Base-by-base conservation (phyloP, 2,329 filamentous ascomycete species). In the Colletotrichum truncatum region DNA sequence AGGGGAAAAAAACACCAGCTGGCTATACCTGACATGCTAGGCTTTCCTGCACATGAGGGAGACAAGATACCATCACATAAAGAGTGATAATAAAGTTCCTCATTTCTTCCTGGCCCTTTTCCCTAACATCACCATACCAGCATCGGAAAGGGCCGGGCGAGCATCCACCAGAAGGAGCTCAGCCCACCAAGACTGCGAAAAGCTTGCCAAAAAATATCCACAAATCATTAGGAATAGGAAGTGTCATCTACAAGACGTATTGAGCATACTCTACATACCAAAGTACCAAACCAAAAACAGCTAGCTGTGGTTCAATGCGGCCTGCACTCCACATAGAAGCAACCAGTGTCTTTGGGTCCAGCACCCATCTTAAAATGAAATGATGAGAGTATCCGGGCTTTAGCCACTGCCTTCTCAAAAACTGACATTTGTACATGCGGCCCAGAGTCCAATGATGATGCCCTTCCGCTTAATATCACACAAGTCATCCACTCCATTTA, bases 291-390 rank as follows among this genome's bases (percentile, higher is more conserved):
- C 28, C 26, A 14, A 21, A 9, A 14, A 26, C 28, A 21, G 25
- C 49, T 21, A 14, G 28, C 28, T 14, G 12, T 21, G 9, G 6
- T 49, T 11, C 36, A 14, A 49, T 53, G 12, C 59, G 46, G 53
- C 64, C 64, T 66, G 64, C 64, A 66, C 64, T 66, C 53, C 64
- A 52, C 64, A 3, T 41, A 39, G 30, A 52, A 45, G 11, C 11
- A 30, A 7, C 41, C 34, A 30, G 34, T 36, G 43, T 25, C 36
- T 18, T n/a, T 16, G 34, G 49, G 49, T 38, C 45, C 14, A 54
- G 28, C 45, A 9, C 39, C 57, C n/a, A 45, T 51, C 34, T n/a
- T 26, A 43, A n/a, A 34, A 38, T 18, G 25, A 45, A 38, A 46
- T 46, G 21, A 36, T 12, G 36, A 43, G 23, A 45, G 39, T 30